Evolutionary conservation across 2,329 filamentous ascomycete genomes (phyloP), one percentile per base, ranked within the genome.

Genomic region (Pseudomassariella vexata): DNA sequence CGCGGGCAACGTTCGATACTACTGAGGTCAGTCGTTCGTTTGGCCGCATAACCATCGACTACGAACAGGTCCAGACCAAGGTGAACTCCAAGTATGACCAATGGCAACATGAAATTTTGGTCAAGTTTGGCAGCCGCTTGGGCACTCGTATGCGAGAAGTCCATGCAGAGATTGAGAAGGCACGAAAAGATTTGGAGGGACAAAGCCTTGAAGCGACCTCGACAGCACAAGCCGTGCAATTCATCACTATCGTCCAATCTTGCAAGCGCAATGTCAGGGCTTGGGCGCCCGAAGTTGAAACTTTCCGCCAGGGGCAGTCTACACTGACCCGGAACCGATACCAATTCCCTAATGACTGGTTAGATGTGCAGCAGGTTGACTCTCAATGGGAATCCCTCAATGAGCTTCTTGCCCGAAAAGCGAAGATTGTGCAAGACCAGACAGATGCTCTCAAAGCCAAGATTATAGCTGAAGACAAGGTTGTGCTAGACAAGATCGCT

Each of bases 61-160:
- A 98, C 52, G 92, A 96, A 49, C 94, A 98, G 59, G 92, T 98
- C 0, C 94, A 98, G 60, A 87, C 90, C 36, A 95, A 95, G 60
- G 92, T 99, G 57, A 98, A 96, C 50, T 87, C 88, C 48, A 98
- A 96, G 58, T 99, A 98, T 55, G 94, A 99, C 54, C 90, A 96
- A 57, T 98, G 94, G 92, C 92, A 99, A 58, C 87, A 95, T 49
- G 92, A 99, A 45, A 94, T 98, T 34, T 70, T 96, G 22, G 76
- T 85, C 47, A 95, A 95, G 55, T 99, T 98, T 59, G 92, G 88
- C 22, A 74, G 76, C 35, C 86, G 92, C 35, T 81, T 98, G 27
- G 87, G 89, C 28, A 84, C 78, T 41, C 85, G 89, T 30, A 94
- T 96, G 79, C 77, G 87, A 29, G 92, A 98, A 50, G 82, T 95